Base-by-base conservation (phyloP, 192 early-diverging fungal genomes). In the Entrophospora sp. region DNA sequence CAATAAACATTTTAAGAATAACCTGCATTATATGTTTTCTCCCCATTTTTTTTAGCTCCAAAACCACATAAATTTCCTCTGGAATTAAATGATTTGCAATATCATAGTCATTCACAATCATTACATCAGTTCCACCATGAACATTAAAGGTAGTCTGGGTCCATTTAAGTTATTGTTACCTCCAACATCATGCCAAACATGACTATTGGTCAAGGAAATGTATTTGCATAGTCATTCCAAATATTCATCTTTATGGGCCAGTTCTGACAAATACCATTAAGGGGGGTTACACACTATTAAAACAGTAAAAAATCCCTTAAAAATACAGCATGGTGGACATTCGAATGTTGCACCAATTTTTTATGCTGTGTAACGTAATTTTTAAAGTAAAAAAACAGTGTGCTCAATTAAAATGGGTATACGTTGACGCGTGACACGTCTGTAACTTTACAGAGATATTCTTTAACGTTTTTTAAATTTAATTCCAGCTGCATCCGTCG, bases 81-180 rank as follows among this genome's bases (percentile, higher is more conserved):
- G 36, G 57, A 40, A 60, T 40, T 16, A 8, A 38, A 36, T 22
- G 2, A 1, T 20, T 40, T 60, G 13, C 36, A 20, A 60, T 22
- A 60, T 38, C 57, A 52, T 52, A 4, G 1, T 52, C 22, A 5
- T 60, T 3, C 18, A 3, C 57, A 60, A 38, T 36, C 32, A 60
- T 36, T 40, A 60, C 57, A 60, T 60, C 57, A 60, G 57, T 60
- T 60, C 57, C 35, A 60, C 57, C 37, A 40, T 60, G 57, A 60
- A 60, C n/a, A 60, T 38, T 60, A 60, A 2, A 60, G 57, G 57
- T 24, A 60, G 38, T 1, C 57, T 60, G 57, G 57, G 0, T 0
- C 38, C 36, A 0, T 60, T 60, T 60, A 60, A 38, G 2, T 1
- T n/a, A 9, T 60, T 2, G 57, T 38, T 60, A 60, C n/a, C 18